These are phyloP conservation scores for Eucalyptus marginata DNA, from an alignment of 345 rosid species.

Conservation along the genomic window DNA sequence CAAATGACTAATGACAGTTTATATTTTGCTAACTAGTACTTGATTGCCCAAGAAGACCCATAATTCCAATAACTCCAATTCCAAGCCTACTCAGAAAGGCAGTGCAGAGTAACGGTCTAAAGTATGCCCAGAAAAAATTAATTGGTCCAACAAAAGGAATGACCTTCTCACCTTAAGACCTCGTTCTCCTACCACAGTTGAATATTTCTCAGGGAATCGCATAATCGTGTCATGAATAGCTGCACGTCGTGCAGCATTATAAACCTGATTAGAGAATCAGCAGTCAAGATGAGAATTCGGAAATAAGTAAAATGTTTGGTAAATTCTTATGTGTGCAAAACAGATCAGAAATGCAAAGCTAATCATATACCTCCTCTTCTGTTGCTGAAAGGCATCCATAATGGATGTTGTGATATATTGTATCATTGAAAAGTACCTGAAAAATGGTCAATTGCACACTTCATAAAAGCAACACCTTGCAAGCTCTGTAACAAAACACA, in stretches of 20 bases:
- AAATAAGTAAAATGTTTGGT: neutral
- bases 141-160: neutral
- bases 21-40: neutral
- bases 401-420: conserved; percentile 88
- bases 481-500: neutral
- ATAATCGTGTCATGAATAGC: conserved; percentile 90
- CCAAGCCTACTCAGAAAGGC: neutral
- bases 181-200: conserved; percentile 92
- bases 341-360: neutral
- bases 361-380: conserved; percentile 59
- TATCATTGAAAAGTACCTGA: conserved; percentile 95
- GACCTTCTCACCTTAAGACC: conserved; percentile 83
- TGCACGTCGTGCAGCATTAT: conserved; percentile 91
- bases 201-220: conserved; percentile 88
- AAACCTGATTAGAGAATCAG: conserved; percentile 40
- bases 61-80: neutral
- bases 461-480: neutral
- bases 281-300: neutral
- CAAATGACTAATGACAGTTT: neutral
- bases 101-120: neutral
- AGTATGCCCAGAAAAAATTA: neutral
- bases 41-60: neutral
- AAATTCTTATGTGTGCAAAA: neutral
- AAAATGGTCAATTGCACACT: neutral
- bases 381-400: conserved; percentile 93